Conservation (phyloP, 345 rosid genomes). For the Excoecaria cochinchinensis region DNA sequence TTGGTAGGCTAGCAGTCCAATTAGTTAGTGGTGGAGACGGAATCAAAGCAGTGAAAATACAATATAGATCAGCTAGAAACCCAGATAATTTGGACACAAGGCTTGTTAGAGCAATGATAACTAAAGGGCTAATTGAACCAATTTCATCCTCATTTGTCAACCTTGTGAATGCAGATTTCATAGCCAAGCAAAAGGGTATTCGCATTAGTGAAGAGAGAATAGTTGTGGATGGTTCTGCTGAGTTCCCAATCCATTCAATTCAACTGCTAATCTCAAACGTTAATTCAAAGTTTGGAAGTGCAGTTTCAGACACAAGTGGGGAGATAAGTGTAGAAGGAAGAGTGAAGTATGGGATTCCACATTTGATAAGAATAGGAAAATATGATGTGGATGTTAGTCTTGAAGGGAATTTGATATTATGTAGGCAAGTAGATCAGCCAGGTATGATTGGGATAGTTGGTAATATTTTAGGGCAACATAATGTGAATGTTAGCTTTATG, state of each 20-base stretch:
- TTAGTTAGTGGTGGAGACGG: constrained; percentile 70
- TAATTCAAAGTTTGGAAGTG: constrained; percentile 65
- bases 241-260: constrained; percentile 60
- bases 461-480: constrained; percentile 62
- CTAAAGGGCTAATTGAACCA: constrained; percentile 82
- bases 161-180: constrained; percentile 83
- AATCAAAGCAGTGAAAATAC: constrained; percentile 58
- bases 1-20: constrained; percentile 77
- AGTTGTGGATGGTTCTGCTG: constrained; percentile 51
- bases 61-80: constrained; percentile 57
- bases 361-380: constrained; percentile 57
- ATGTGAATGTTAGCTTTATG: constrained; percentile 83
- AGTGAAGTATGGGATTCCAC: constrained; percentile 67
- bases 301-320: constrained; percentile 48
- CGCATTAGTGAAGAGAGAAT: constrained; percentile 68
- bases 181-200: constrained; percentile 78
- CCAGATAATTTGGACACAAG: constrained; percentile 81
- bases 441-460: constrained; percentile 87
- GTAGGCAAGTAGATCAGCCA: constrained; percentile 81
- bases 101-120: constrained; percentile 80
- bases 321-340: constrained; percentile 69
- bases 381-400: constrained; percentile 72
- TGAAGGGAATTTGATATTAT: constrained; percentile 73
- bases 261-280: constrained; percentile 57
- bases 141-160: constrained; percentile 66